These are phyloP conservation scores for Petunia hybrid DNA, from an alignment of 305 asterid species.

Conservation along the genomic window DNA sequence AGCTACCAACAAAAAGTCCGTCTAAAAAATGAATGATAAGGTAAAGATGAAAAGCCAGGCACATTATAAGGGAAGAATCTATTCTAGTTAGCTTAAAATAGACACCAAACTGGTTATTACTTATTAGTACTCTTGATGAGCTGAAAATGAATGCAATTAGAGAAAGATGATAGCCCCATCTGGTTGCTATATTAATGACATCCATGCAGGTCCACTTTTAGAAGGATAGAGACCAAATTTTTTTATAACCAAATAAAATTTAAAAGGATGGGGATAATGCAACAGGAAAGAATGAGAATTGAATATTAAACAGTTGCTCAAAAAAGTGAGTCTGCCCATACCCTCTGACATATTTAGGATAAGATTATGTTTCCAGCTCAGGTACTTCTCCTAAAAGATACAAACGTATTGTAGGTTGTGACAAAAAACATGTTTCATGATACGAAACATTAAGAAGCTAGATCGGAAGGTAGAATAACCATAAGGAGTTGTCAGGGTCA, in stretches of 20 bases:
- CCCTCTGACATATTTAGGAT: constrained; percentile 54
- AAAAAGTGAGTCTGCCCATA: constrained; percentile 54
- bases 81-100: background rate
- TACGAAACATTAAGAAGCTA: constrained; percentile 53
- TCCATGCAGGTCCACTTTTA: background rate
- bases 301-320: constrained; percentile 33
- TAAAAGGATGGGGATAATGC: constrained; percentile 47
- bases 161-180: background rate
- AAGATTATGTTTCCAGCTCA: constrained; percentile 48
- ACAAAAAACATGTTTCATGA: constrained; percentile 49
- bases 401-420: constrained; percentile 32
- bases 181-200: constrained; percentile 25
- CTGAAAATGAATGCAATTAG: background rate
- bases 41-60: too few relatives aligned
- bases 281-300: constrained; percentile 34
- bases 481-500: constrained; percentile 26
- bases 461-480: constrained; percentile 47
- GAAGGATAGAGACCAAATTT: background rate
- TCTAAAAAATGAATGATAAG: background rate
- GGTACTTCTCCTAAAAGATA: constrained; percentile 43
- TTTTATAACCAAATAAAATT: background rate
- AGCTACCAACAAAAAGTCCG: background rate
- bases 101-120: background rate
- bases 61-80: background rate
- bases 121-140: background rate